phyloP scores from a whole-genome alignment of 805 yeast genomes.

The Zygoascus bituminiphila region DNA sequence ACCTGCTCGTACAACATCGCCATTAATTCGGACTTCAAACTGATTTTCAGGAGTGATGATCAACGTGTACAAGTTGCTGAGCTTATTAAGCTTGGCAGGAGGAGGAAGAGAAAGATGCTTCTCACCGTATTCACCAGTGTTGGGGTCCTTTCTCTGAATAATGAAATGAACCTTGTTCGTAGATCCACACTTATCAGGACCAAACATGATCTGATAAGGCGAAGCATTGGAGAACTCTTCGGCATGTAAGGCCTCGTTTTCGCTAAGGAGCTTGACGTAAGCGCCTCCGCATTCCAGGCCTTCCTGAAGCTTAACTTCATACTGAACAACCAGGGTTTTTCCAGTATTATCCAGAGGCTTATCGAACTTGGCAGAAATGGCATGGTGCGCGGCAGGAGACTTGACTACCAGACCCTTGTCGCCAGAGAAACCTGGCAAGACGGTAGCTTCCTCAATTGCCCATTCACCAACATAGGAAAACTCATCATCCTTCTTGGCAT shows the following conservation, averaged over 20 bases:
- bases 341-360: conserved; percentile 50
- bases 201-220: conserved; percentile 84
- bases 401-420: conserved; percentile 75
- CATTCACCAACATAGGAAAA: conserved; percentile 65
- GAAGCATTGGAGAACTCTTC: conserved; percentile 53
- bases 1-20: conserved; percentile 65
- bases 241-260: conserved; percentile 30
- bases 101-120: conserved; percentile 65
- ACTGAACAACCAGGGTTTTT: conserved; percentile 72
- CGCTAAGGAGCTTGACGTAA: conserved; percentile 63
- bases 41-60: conserved; percentile 56
- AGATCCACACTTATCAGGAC: conserved; percentile 86
- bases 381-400: conserved; percentile 71
- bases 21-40: conserved; percentile 77
- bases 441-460: conserved; percentile 57
- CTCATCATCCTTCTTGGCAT: conserved; percentile 36
- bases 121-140: conserved; percentile 52
- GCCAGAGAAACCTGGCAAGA: conserved; percentile 49
- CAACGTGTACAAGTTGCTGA: conserved; percentile 65
- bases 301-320: conserved; percentile 78
- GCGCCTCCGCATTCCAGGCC: conserved; percentile 85
- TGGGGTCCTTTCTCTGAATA: conserved; percentile 48
- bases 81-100: conserved; percentile 46
- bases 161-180: conserved; percentile 76
- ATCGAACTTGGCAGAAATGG: conserved; percentile 59